A percentile compares a stretch with the other conserved stretches of the same genome.
phyloP scores from a whole-genome alignment of 208 protist species.

The Crithidia brevicula region DNA sequence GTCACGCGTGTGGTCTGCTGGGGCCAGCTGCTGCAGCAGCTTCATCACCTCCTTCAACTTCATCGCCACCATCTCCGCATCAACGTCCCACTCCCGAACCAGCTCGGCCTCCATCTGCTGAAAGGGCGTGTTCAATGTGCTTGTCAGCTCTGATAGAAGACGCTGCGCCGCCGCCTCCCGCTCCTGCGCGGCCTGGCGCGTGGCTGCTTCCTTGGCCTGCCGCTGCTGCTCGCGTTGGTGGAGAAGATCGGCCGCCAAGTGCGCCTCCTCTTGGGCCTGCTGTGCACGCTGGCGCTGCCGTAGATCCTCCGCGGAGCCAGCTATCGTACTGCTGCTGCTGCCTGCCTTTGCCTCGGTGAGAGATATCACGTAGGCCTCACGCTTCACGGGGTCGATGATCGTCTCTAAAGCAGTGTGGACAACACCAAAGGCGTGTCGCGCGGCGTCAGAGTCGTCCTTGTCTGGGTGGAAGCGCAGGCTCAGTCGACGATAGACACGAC shows the following conservation, averaged over 20 bases:
- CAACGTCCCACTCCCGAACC: constrained; percentile 78
- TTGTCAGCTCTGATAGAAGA: constrained; percentile 67
- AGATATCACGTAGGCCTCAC: constrained; percentile 42
- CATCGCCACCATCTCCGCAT: constrained; percentile 65
- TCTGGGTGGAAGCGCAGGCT: constrained; percentile 86
- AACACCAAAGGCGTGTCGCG: constrained; percentile 65
- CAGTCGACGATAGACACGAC: constrained; percentile 66
- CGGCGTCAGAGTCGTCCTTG: constrained; percentile 75
- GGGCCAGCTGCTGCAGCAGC: constrained; percentile 50
- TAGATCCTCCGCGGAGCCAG: constrained; percentile 1
- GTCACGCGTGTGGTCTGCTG: too few species aligned
- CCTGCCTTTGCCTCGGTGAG: constrained; percentile 2
- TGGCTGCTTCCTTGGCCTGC: constrained; percentile 31
- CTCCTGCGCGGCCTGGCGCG: constrained; percentile 35
- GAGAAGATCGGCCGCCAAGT: constrained; percentile 59
- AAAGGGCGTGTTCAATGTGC: constrained; percentile 62
- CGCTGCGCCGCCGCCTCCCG: constrained; percentile 46
- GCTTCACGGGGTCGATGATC: constrained; percentile 50
- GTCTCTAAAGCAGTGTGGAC: constrained; percentile 70
- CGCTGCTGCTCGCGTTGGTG: constrained; percentile 48
- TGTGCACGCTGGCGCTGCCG: constrained; percentile 43
- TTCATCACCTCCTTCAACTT: constrained; percentile 59
- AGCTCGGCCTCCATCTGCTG: constrained; percentile 68
- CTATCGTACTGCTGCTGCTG: background rate
- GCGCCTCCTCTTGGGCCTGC: constrained; percentile 56